Base-by-base conservation (phyloP, 805 yeast species). In the Nakazawaea wyomingensis region DNA sequence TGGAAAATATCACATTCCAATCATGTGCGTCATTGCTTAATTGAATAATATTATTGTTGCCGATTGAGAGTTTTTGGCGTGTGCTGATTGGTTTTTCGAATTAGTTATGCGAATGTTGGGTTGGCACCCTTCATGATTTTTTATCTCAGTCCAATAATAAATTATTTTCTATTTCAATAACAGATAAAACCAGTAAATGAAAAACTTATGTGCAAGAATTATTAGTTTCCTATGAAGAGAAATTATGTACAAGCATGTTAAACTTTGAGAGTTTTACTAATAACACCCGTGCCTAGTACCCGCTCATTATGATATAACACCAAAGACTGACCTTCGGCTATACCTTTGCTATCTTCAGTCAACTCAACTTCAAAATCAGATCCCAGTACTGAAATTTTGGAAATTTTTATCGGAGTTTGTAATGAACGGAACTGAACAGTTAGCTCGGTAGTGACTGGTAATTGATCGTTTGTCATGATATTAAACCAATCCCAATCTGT, bases 241-340 rank as follows among this genome's bases (percentile, higher is more conserved):
- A 6, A 19, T 9, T 33, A 17, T 33, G 9, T 24, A 34, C 21
- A 37, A 18, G 10, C 27, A 21, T 14, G 2, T 20, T 34, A 22
- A 20, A 22, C 5, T 17, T 28, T 37, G 8, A 3, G 5, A 7
- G 40, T 18, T 5, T 22, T 24, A 5, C 31, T 10, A 14, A 71
- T 74, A 21, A 57, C 50, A 1, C 84, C 85, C 16, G 78, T 68
- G 0, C 96, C 97, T 9, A 90, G 54, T 0, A 91, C 81, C 42
- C 76, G 62, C 37, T 80, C 81, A 1, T 72, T 76, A 32, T 73
- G 62, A 59, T 90, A 93, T 5, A 91, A 56, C 0, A 85, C 95
- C 14, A 88, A 62, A 50, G 76, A 81, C 59, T 91, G 99, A 0
- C 98, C 99, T 0, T 90, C 86, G 0, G 96, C 90, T 55, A 93